Evolutionary conservation across 805 yeast species (phyloP), one percentile per base, ranked within the genome.

Genomic region (Blastobotrys parvus): DNA sequence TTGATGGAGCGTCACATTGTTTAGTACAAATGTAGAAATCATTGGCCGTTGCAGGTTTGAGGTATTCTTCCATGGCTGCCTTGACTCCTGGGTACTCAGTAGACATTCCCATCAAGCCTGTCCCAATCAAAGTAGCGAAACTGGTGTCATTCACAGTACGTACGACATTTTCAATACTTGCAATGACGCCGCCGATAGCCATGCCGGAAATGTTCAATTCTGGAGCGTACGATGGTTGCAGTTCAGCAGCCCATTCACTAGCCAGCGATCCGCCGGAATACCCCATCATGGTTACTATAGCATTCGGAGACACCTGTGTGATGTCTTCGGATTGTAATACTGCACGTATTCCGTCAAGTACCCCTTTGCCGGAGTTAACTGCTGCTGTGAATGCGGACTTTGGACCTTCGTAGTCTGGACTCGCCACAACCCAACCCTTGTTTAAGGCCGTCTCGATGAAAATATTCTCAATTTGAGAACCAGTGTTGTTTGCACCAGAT

Each of bases 201-300:
- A 50, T 48, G n/a, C 56, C 63, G 3, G 34, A 47, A 32, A 59
- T 44, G 35, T 47, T 44, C 27, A 56, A 45, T 20, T 56, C 57
- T 6, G 56, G 55, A 3, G 56, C 57, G 35, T 56, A 56, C 18
- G 34, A 23, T 8, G 50, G 49, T 41, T 52, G 57, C 27, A 55
- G 44, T 42, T 52, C 53, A 10, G 59, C 54, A 18, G 60, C 58
- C 56, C 58, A 53, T 7, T 94, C 95, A 21, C 88, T 83, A 53
- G 89, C 72, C 55, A 90, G 78, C 60, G 73, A 78, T 52, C 77
- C 71, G 48, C 82, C 87, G 45, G 77, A 77, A 56, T 79, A 79
- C 5, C 94, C 71, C 90, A 94, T 92, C 29, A 86, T 83, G 13
- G 94, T 95, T 54, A 84, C 85, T 31, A 23, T 33, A 15, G 47